Percentiles rank a stretch among this genome's conserved stretches.
These are phyloP conservation scores for Dioscorea alata DNA, from an alignment of 106 monocot species.

Conservation along the genomic window DNA sequence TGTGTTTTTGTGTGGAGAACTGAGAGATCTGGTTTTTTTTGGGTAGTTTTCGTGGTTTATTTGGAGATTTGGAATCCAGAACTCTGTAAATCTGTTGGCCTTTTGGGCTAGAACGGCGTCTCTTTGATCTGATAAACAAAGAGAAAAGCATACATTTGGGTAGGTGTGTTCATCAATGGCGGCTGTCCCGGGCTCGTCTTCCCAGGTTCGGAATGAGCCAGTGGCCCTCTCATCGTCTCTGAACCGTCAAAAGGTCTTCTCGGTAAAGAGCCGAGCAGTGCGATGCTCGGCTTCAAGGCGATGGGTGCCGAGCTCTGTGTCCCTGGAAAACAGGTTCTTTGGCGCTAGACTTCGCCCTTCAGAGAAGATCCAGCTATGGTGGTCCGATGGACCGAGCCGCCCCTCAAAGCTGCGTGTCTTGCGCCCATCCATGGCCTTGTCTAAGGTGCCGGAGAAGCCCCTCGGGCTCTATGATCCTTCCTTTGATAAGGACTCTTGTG, in stretches of 20 bases:
- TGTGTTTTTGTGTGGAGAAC: not conserved
- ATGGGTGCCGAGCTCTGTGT: slow-evolving; percentile 7
- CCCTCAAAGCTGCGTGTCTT: slow-evolving; percentile 39
- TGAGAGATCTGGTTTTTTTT: not conserved
- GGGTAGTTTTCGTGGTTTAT: not conserved
- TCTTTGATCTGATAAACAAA: not conserved
- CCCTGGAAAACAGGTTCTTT: slow-evolving; percentile 41
- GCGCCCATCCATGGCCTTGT: slow-evolving; percentile 59
- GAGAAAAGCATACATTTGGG: not conserved
- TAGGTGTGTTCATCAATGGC: slow-evolving; percentile 33
- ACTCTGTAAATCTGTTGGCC: too few relatives aligned
- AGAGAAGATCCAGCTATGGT: slow-evolving; percentile 51
- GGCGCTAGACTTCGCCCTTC: slow-evolving; percentile 30
- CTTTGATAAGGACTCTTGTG: slow-evolving; percentile 91
- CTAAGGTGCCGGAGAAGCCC: slow-evolving; percentile 87
- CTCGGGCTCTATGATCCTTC: slow-evolving; percentile 89
- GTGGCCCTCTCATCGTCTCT: slow-evolving; percentile 16
- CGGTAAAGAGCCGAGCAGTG: slow-evolving; percentile 9
- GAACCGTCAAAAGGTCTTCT: slow-evolving; percentile 9
- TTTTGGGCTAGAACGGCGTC: not conserved
- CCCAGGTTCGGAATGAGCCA: slow-evolving; percentile 36
- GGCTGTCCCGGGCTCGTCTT: slow-evolving; percentile 34
- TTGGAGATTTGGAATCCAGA: not conserved
- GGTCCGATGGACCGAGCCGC: slow-evolving; percentile 41
- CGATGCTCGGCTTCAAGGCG: slow-evolving; percentile 26